Evolutionary conservation across 2,329 filamentous ascomycete genomes (phyloP), one percentile per base, ranked within the genome.

Genomic region (Cytospora paraplurivora): DNA sequence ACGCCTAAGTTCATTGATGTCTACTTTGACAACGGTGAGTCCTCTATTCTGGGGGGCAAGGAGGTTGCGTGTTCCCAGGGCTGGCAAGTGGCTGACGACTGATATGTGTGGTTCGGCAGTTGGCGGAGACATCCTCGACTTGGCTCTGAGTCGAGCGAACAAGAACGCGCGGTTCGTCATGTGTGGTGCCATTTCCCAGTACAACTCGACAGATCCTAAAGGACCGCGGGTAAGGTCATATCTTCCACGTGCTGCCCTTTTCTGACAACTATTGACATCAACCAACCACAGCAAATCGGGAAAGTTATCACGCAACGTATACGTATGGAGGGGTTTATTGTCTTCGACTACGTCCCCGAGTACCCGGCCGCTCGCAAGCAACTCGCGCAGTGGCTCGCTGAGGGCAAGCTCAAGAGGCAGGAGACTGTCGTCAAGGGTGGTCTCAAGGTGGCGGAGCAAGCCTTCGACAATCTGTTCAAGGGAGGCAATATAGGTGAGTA

Each of bases 391-490:
- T 93, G 90, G 89, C 72, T 92, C 17, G 77, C 78, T 1, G 86
- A 91, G 72, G 90, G 90, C 60, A 91, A 88, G 77, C 75, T 93
- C 66, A 86, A 90, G 82, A 78, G 86, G 62, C 87, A 88, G 72
- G 88, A 92, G 76, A 88, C 87, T 1, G 83, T 93, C 63, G 75
- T 92, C 64, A 83, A 83, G 69, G 89, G 89, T 27, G 90, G 90
- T 0, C 76, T 93, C 13, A 77, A 78, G 65, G 81, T 80, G 34
- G 88, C 89, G 1, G 87, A 90, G 64, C 76, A 85, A 68, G 87
- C 83, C 0, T 78, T 93, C 59, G 74, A 85, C 17, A 82, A 85
- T 65, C 75, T 93, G 60, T 93, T 88, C 72, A 79, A 84, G 57
- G 90, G 90, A 50, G 77, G 80, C 17, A 93, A 93, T 72, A 91